Evolutionary conservation across 345 rosid species (phyloP).

Genomic region (Turritis glabra): DNA sequence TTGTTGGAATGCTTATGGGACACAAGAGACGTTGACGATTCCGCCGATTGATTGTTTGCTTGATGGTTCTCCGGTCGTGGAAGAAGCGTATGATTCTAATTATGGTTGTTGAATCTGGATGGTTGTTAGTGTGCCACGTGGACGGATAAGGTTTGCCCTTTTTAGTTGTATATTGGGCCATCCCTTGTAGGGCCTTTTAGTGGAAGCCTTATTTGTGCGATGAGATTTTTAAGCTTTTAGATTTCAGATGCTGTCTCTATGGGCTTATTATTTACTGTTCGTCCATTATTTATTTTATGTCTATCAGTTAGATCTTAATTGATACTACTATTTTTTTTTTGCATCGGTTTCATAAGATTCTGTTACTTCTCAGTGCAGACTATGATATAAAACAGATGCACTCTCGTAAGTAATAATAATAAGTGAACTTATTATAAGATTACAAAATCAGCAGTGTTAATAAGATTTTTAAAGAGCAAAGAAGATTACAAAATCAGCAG

Average conservation of each 20-base stretch:
- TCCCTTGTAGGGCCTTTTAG: slow-evolving; percentile 62
- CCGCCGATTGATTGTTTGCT: slow-evolving; percentile 81
- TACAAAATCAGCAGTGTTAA: not conserved
- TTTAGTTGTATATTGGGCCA: slow-evolving; percentile 42
- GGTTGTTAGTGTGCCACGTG: slow-evolving; percentile 5
- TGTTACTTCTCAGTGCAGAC: no score
- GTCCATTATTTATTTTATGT: not conserved
- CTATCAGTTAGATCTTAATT: not conserved
- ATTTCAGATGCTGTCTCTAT: not conserved
- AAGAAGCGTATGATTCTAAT: slow-evolving; percentile 38
- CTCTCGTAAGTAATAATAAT: not conserved
- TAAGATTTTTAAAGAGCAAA: no score
- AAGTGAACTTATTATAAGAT: not conserved
- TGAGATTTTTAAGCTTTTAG: slow-evolving; percentile 35
- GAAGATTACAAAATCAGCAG: no score
- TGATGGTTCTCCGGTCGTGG: slow-evolving; percentile 67
- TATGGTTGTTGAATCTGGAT: slow-evolving; percentile 44
- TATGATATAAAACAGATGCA: no score
- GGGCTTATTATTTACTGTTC: not conserved
- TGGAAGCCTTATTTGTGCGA: slow-evolving; percentile 65
- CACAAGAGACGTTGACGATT: slow-evolving; percentile 71
- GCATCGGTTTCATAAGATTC: not conserved
- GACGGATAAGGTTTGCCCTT: not conserved
- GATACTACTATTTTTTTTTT: no score
- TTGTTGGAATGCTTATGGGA: slow-evolving; percentile 97